Evolutionary conservation across 441 rosid genomes (phyloP).

Genomic region (Populus tomentosa): DNA sequence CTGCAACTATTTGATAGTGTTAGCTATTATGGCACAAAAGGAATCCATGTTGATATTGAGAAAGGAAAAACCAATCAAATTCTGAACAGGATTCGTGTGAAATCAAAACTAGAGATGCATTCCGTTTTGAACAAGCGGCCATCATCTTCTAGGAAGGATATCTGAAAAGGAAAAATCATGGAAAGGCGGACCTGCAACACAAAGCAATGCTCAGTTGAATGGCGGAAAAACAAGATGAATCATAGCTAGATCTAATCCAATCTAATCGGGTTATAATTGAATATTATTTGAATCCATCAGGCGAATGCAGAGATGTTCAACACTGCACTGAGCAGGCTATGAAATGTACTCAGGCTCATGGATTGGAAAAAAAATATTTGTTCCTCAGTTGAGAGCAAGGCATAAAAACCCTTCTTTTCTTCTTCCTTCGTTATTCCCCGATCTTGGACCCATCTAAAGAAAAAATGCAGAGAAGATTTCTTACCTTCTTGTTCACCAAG

Average conservation of each 20-base stretch:
- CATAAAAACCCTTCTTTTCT: not conserved
- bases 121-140: not conserved
- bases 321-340: not conserved
- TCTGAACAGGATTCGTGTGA: not conserved
- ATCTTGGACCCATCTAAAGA: not conserved
- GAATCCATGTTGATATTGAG: not conserved
- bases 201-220: not conserved
- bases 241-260: not conserved
- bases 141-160: constrained; percentile 48
- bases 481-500: constrained; percentile 81
- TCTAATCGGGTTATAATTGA: not conserved
- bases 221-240: not conserved
- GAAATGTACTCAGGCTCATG: not conserved
- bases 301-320: not conserved
- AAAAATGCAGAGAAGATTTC: constrained; percentile 6
- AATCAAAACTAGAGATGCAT: no score
- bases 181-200: constrained; percentile 82
- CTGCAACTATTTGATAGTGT: no score
- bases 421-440: not conserved
- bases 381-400: not conserved
- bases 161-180: constrained; percentile 85
- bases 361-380: not conserved
- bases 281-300: not conserved
- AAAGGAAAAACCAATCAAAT: not conserved
- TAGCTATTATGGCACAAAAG: not conserved